Conservation (phyloP, 2,329 filamentous ascomycete genomes). For the Colletotrichum spinosum region DNA sequence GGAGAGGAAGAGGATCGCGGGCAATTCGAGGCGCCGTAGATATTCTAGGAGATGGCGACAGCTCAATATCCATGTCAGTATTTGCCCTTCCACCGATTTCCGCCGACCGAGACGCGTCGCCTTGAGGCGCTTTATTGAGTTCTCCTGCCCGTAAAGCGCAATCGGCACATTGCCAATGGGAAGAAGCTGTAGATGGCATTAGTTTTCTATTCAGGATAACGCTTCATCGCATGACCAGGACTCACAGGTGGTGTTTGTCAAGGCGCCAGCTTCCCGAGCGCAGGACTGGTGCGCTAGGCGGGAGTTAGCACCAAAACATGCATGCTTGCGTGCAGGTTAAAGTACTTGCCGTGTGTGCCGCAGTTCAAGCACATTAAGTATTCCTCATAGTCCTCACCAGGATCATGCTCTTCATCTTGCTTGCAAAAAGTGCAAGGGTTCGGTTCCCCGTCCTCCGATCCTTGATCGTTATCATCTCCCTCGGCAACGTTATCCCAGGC, state of each 20-base stretch:
- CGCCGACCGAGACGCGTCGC: not conserved
- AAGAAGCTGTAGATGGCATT: conserved; percentile 47
- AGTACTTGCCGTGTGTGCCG: conserved; percentile 81
- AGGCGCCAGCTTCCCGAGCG: conserved; percentile 76
- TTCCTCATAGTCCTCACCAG: conserved; percentile 82
- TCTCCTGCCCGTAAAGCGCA: conserved; percentile 45
- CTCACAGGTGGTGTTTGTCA: conserved; percentile 61
- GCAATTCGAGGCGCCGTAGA: conserved; percentile 75
- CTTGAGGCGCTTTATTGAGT: not conserved
- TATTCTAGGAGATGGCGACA: conserved; percentile 58
- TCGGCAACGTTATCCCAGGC: conserved; percentile 70
- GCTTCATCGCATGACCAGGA: conserved; percentile 15
- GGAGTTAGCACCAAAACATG: conserved; percentile 49
- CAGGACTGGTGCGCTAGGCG: conserved; percentile 89
- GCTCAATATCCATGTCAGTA: not conserved
- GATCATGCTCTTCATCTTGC: conserved; percentile 84
- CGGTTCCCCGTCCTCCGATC: conserved; percentile 62
- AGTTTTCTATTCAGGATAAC: not conserved
- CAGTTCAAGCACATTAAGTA: conserved; percentile 83
- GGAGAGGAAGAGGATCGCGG: conserved; percentile 77
- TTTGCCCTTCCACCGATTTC: not conserved
- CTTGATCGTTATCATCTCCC: conserved; percentile 68
- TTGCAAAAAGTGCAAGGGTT: conserved; percentile 78
- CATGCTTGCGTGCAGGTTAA: not conserved
- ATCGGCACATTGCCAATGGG: conserved; percentile 64